A percentile compares a stretch with the other conserved stretches of the same genome.
Conservation (phyloP, 1,284 basidiomycete species). For the Marasmius fiardii region DNA sequence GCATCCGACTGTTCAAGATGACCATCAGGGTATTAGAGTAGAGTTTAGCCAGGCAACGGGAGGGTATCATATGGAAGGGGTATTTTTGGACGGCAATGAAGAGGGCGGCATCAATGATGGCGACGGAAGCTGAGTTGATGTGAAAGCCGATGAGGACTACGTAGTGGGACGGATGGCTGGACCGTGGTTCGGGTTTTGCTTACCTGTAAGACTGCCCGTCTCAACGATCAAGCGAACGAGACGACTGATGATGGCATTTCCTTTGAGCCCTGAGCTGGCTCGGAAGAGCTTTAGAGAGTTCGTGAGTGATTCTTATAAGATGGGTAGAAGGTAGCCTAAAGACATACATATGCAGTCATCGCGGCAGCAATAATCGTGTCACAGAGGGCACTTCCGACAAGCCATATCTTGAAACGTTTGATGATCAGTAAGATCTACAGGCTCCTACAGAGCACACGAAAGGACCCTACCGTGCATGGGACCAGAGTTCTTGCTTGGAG, state of each 20-base stretch:
- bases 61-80: slow-evolving; percentile 2
- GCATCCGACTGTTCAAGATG: slow-evolving; percentile 4
- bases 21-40: slow-evolving; percentile 6
- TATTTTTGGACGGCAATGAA: slow-evolving; percentile 4
- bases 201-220: slow-evolving; percentile 2
- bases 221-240: slow-evolving; percentile 3
- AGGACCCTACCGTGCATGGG: slow-evolving; percentile 6
- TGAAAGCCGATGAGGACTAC: too few relatives aligned
- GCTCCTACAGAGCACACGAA: not conserved
- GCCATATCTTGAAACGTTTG: slow-evolving; percentile 6
- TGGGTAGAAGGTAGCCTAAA: not conserved
- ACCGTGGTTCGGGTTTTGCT: too few relatives aligned
- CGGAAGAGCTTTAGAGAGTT: not conserved
- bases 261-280: not conserved
- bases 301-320: too few relatives aligned
- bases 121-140: not conserved
- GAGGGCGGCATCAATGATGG: not conserved
- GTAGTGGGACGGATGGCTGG: too few relatives aligned
- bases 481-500: slow-evolving; percentile 7
- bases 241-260: not conserved
- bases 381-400: slow-evolving; percentile 3
- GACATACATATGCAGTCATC: slow-evolving; percentile 5
- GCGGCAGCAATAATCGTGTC: slow-evolving; percentile 8
- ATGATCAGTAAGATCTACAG: not conserved
- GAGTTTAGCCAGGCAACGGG: slow-evolving; percentile 4